These are phyloP conservation scores for Xylariaceae sp. DNA, from an alignment of 2,329 filamentous ascomycete species.

Conservation along the genomic window DNA sequence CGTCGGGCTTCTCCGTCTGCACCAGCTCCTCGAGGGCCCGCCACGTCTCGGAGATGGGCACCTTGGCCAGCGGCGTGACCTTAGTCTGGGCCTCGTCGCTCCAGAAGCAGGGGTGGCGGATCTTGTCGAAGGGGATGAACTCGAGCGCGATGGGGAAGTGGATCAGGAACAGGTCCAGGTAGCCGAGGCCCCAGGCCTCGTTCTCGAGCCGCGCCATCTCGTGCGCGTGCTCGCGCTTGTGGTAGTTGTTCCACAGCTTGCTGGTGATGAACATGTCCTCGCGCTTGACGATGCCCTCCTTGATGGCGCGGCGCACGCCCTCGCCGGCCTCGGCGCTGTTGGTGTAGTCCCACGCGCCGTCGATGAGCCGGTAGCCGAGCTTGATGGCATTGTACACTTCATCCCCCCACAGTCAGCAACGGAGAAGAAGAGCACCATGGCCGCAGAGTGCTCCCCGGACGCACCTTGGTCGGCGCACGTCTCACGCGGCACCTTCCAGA, in stretches of 20 bases:
- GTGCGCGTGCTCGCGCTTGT: conserved; percentile 54
- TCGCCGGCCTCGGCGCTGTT: conserved; percentile 60
- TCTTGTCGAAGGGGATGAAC: conserved; percentile 34
- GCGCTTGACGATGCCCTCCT: conserved; percentile 53
- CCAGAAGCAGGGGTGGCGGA: conserved; percentile 31
- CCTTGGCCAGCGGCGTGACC: conserved; percentile 46
- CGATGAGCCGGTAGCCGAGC: conserved; percentile 44
- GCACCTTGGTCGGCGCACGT: conserved; percentile 26
- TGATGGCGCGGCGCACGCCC: conserved; percentile 50
- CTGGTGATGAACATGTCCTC: conserved; percentile 59
- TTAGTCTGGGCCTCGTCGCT: conserved; percentile 37
- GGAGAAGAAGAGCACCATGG: no score
- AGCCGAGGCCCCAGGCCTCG: conserved; percentile 55
- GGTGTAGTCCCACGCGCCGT: conserved; percentile 49
- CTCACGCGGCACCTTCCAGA: conserved; percentile 32
- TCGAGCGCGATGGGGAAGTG: conserved; percentile 47
- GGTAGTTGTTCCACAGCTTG: conserved; percentile 60
- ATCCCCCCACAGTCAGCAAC: conserved; percentile 27
- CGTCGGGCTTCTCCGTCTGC: conserved; percentile 41
- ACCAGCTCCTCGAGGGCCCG: conserved; percentile 70
- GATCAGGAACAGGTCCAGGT: conserved; percentile 64
- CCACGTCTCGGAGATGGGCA: conserved; percentile 76
- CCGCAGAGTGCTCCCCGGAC: not conserved
- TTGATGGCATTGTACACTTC: conserved; percentile 58
- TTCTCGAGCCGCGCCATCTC: conserved; percentile 53